Evolutionary conservation across 2,329 filamentous ascomycete species (phyloP), one percentile per base, ranked within the genome.

Genomic region (Fusarium piperis): DNA sequence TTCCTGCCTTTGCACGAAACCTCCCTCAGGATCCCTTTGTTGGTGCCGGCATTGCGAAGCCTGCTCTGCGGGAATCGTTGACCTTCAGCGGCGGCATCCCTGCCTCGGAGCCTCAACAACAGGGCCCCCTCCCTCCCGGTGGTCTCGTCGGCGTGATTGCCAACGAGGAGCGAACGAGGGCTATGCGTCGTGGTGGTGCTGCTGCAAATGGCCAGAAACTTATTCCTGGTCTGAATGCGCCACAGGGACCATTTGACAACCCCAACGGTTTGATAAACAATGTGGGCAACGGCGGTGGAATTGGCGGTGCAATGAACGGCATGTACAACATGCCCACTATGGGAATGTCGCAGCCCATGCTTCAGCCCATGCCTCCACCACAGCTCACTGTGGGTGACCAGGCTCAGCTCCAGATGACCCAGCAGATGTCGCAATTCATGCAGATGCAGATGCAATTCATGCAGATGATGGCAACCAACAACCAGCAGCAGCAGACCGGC

Each of bases 361-460:
- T 72, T 57, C 68, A 72, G 35, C 72, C 67, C 67, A 85, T 86
- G 83, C 83, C 82, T 23, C 82, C 81, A 70, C 82, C 78, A 26
- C 81, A 83, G 79, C 78, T 91, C 48, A 88, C 87, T 16, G 84
- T 90, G 3, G 88, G 88, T 23, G 92, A 94, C 68, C 92, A 93
- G 78, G 91, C 91, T 30, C 93, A 95, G 75, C 87, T 95, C 44
- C 91, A 95, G 73, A 92, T 96, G 87, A 92, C 89, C 8, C 92
- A 94, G 77, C 92, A 95, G 78, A 95, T 95, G 93, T 88, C 89
- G 62, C 91, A 94, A 76, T 94, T 95, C 82, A 94, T 95, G 92
- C 92, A 94, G 78, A 94, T 96, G 91, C 94, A 97, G 79, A 95
- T 97, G 92, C 93, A 97, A 79, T 94, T 94, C 82, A 95, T 97